Conservation (phyloP, 352 stramenopile genomes). For the Phytopythium delawarense region DNA sequence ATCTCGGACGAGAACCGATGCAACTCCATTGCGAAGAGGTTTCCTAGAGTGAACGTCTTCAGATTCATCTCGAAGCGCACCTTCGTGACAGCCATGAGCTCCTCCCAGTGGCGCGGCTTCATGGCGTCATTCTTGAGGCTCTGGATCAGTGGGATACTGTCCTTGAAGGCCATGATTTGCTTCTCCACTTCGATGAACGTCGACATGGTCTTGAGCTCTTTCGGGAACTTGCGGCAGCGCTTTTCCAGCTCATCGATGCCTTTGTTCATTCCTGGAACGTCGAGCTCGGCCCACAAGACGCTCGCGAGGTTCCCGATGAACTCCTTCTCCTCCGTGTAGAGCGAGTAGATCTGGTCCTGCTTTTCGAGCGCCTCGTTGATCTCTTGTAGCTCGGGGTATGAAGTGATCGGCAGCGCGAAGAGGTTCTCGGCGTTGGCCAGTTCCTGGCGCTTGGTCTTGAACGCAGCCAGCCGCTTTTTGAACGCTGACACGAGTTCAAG, state of each 20-base stretch:
- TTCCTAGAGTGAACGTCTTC: slow-evolving; percentile 90
- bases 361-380: slow-evolving; percentile 85
- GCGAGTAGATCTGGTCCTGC: slow-evolving; percentile 85
- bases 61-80: slow-evolving; percentile 92
- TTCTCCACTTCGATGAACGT: slow-evolving; percentile 91
- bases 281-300: slow-evolving; percentile 92
- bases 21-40: slow-evolving; percentile 92
- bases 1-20: slow-evolving; percentile 88
- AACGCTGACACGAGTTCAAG: slow-evolving; percentile 87
- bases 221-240: slow-evolving; percentile 87
- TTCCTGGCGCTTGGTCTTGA: slow-evolving; percentile 80
- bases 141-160: slow-evolving; percentile 92
- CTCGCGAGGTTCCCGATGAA: slow-evolving; percentile 88
- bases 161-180: slow-evolving; percentile 91
- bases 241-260: slow-evolving; percentile 93
- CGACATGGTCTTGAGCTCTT: slow-evolving; percentile 87
- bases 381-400: slow-evolving; percentile 89
- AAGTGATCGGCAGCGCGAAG: slow-evolving; percentile 90
- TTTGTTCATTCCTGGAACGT: slow-evolving; percentile 89
- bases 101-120: slow-evolving; percentile 89
- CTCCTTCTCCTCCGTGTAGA: slow-evolving; percentile 93
- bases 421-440: slow-evolving; percentile 94
- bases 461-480: slow-evolving; percentile 66
- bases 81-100: slow-evolving; percentile 87
- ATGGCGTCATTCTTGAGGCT: slow-evolving; percentile 94